These are phyloP conservation scores for Desmodesmus armatus DNA, from an alignment of 139 green algal species.

Conservation along the genomic window DNA sequence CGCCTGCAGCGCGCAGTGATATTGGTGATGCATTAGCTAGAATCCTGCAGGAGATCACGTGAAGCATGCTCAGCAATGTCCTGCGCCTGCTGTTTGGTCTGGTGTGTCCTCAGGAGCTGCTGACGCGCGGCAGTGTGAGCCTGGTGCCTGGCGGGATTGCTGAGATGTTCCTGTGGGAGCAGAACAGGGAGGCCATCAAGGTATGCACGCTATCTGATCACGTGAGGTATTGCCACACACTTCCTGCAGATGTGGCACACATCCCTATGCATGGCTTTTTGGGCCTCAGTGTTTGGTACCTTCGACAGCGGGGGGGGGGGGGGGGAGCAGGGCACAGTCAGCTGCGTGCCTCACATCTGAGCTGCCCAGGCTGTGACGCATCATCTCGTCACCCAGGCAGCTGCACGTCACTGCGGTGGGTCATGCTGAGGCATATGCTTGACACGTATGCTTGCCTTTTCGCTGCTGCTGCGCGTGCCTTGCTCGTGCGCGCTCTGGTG, in stretches of 20 bases:
- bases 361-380: too few species aligned
- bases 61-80: background rate
- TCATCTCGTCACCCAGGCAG: too few species aligned
- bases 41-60: too few species aligned
- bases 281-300: background rate
- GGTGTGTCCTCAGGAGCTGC: background rate
- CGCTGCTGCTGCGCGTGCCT: background rate
- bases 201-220: conserved; percentile 21
- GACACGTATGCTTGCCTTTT: background rate
- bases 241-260: background rate
- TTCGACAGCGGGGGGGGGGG: background rate
- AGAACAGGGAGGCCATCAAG: conserved; percentile 44
- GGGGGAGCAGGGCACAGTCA: background rate
- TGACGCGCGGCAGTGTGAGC: conserved; percentile 37
- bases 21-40: too few species aligned
- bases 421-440: too few species aligned
- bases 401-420: too few species aligned
- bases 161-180: conserved; percentile 48
- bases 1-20: too few species aligned
- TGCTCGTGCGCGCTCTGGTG: background rate
- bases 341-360: background rate
- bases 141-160: conserved; percentile 49
- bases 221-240: conserved; percentile 37
- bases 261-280: too few species aligned
- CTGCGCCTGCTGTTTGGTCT: background rate